phyloP scores from a whole-genome alignment of 73 alveolate genomes.

The Paramecium primaurelia region DNA sequence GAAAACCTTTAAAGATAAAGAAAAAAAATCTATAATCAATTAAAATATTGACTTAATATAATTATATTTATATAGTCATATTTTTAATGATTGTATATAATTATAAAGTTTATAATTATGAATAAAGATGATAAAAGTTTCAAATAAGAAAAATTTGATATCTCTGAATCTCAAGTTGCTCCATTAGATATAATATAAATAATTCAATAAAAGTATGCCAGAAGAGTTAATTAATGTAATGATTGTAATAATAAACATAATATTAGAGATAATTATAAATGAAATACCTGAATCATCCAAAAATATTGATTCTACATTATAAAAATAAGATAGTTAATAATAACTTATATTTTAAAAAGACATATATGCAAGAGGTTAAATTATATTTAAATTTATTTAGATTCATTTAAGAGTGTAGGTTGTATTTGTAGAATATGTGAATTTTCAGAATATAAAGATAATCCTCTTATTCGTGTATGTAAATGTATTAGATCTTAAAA shows the following conservation, averaged over 20 bases:
- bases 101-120: background rate
- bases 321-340: background rate
- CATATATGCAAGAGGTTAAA: background rate
- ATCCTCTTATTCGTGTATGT: background rate
- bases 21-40: background rate
- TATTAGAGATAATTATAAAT: background rate
- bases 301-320: background rate
- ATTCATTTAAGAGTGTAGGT: background rate
- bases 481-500: background rate
- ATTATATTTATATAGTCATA: background rate
- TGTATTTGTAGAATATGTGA: conserved; percentile 8
- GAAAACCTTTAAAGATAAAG: background rate
- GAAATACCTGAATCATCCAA: background rate
- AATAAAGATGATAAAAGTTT: background rate
- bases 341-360: background rate
- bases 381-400: background rate
- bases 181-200: background rate
- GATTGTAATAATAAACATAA: background rate
- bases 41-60: too few relatives aligned
- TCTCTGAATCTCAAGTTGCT: background rate
- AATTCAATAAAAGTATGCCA: background rate
- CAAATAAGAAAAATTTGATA: background rate
- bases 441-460: background rate
- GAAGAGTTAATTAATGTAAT: background rate
- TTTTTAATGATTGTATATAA: background rate